A percentile compares a stretch with the other conserved stretches of the same genome.
Evolutionary conservation across 106 monocot species (phyloP).

Genomic region (Vanilla planifolia): DNA sequence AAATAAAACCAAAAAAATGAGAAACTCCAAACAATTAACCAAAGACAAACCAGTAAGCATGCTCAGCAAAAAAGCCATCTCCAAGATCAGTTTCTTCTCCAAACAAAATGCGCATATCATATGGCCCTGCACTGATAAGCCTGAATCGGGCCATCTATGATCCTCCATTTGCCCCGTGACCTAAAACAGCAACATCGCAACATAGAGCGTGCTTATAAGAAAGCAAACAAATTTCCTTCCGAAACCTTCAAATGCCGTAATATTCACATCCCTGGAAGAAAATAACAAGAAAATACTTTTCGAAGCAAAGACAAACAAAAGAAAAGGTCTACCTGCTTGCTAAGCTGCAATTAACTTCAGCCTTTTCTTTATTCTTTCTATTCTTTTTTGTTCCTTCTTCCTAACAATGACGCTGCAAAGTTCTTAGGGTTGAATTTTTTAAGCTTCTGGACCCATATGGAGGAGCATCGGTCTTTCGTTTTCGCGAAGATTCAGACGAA

Average conservation of each 20-base stretch:
- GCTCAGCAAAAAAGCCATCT: conserved; percentile 83
- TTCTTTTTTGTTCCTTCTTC: no score
- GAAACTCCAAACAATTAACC: no score
- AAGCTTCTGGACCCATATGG: no score
- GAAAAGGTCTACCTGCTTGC: background rate
- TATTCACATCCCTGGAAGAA: background rate
- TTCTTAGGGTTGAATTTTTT: no score
- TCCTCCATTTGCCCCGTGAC: background rate
- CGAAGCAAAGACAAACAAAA: background rate
- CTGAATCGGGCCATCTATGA: background rate
- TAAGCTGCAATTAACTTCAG: no score
- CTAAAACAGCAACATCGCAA: background rate
- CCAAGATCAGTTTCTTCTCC: conserved; percentile 58
- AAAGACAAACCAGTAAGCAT: conserved; percentile 79
- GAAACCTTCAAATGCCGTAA: background rate
- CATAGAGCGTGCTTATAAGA: background rate
- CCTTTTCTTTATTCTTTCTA: no score
- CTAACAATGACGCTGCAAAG: no score
- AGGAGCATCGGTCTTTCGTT: no score
- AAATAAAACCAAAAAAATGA: no score
- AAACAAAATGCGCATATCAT: conserved; percentile 70
- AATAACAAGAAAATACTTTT: background rate
- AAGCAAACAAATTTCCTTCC: background rate
- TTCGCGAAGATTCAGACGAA: no score
- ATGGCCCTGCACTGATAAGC: conserved; percentile 8